These are phyloP conservation scores for Triangularia verruculosa DNA, from an alignment of 2,329 filamentous ascomycete genomes.

Conservation along the genomic window DNA sequence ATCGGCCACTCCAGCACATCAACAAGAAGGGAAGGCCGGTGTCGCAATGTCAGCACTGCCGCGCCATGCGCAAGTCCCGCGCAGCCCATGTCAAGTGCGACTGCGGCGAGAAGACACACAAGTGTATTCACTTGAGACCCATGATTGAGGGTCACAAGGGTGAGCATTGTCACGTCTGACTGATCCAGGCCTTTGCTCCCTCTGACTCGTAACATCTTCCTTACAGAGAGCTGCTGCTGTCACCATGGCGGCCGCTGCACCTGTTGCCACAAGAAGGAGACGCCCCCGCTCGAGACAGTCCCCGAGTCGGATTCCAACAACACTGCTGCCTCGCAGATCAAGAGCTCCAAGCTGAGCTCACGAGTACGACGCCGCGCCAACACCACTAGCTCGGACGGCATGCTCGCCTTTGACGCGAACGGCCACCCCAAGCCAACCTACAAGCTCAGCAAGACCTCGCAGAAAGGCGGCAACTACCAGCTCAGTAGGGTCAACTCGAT, in stretches of 20 bases:
- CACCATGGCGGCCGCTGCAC: slow-evolving; percentile 67
- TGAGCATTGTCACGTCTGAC: slow-evolving; percentile 40
- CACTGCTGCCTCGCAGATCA: slow-evolving; percentile 34
- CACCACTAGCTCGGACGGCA: slow-evolving; percentile 59
- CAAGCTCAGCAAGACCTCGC: slow-evolving; percentile 58
- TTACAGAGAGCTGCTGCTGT: slow-evolving; percentile 63
- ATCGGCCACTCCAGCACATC: slow-evolving; percentile 88
- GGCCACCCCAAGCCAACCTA: slow-evolving; percentile 62
- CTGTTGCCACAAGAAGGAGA: slow-evolving; percentile 63
- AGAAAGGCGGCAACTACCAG: slow-evolving; percentile 61
- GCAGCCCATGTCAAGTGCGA: slow-evolving; percentile 95
- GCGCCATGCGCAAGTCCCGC: slow-evolving; percentile 91
- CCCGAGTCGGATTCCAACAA: slow-evolving; percentile 61
- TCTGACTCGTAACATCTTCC: slow-evolving; percentile 33
- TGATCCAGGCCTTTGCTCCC: slow-evolving; percentile 25
- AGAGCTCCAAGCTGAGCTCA: slow-evolving; percentile 39
- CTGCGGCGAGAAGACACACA: slow-evolving; percentile 87
- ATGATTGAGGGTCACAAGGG: slow-evolving; percentile 58
- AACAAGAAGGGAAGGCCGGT: slow-evolving; percentile 97
- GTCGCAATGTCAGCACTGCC: slow-evolving; percentile 96
- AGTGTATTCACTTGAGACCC: slow-evolving; percentile 59
- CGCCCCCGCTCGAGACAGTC: slow-evolving; percentile 55
- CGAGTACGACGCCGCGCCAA: slow-evolving; percentile 46
- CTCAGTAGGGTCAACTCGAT: slow-evolving; percentile 58
- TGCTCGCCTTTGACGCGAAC: slow-evolving; percentile 59